Percentiles rank a stretch among this genome's conserved stretches.
Conservation (phyloP, 331 rosid genomes). For the Acacia pycnantha region DNA sequence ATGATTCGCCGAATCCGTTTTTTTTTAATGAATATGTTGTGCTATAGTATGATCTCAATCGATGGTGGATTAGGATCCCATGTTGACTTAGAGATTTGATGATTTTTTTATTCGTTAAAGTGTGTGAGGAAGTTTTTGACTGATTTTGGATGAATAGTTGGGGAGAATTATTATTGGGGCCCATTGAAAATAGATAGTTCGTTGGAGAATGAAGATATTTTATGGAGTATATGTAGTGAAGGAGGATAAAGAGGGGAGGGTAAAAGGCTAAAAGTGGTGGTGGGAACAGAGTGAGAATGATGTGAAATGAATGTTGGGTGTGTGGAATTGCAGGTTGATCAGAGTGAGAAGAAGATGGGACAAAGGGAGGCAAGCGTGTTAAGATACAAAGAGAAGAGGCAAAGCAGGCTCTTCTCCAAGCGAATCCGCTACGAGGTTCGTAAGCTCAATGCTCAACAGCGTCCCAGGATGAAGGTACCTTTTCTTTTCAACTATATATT, state of each 20-base stretch:
- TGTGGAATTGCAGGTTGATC: conserved; percentile 30
- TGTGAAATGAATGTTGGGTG: neutral
- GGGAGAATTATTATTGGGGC: neutral
- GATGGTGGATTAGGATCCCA: neutral
- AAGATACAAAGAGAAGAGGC: conserved; percentile 90
- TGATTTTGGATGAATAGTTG: neutral
- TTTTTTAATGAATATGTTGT: neutral
- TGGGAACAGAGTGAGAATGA: neutral
- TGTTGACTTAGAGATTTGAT: neutral
- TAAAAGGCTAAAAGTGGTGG: neutral
- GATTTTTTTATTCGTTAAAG: neutral
- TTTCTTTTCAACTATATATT: no score
- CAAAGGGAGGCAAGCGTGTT: conserved; percentile 79
- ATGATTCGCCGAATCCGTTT: neutral
- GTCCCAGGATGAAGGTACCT: conserved; percentile 92
- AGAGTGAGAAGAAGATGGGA: conserved; percentile 19
- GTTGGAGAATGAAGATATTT: conserved; percentile 6
- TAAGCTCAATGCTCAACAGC: conserved; percentile 84
- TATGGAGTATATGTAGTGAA: neutral
- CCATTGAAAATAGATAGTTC: neutral
- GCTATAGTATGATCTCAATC: neutral
- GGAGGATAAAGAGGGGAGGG: neutral
- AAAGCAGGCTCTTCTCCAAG: conserved; percentile 74
- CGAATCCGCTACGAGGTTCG: conserved; percentile 85
- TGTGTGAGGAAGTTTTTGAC: neutral